A percentile compares a stretch with the other conserved stretches of the same genome.
Evolutionary conservation across 2,329 filamentous ascomycete genomes (phyloP).

Genomic region (Botrytis medusae): DNA sequence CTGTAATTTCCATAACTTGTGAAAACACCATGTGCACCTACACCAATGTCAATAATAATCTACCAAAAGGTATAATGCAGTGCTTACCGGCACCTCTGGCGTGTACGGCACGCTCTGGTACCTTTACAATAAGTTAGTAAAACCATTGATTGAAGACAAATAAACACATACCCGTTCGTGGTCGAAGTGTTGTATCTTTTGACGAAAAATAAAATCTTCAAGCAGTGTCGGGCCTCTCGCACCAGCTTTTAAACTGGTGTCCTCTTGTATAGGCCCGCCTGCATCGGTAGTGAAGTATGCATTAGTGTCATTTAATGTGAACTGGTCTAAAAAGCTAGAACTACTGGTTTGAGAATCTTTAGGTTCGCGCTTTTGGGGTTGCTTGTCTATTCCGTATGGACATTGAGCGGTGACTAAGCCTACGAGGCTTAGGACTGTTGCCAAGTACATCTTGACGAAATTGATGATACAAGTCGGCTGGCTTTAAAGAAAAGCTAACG

Average conservation of each 20-base stretch:
- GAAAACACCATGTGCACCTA: constrained; percentile 68
- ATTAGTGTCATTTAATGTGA: constrained; percentile 52
- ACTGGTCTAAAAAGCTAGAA: constrained; percentile 41
- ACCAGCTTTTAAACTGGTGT: constrained; percentile 65
- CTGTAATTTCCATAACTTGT: constrained; percentile 64
- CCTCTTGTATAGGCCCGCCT: constrained; percentile 66
- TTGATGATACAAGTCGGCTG: not conserved
- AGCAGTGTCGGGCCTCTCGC: constrained; percentile 65
- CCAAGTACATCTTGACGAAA: constrained; percentile 1
- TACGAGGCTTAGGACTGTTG: not conserved
- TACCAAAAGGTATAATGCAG: not conserved
- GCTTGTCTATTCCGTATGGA: not conserved
- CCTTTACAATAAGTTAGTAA: constrained; percentile 37
- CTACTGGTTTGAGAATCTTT: not conserved
- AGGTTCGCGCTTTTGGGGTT: not conserved
- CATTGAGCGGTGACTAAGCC: constrained; percentile 9
- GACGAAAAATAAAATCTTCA: constrained; percentile 71
- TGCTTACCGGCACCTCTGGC: constrained; percentile 49
- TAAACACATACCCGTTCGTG: constrained; percentile 60
- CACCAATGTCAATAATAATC: constrained; percentile 44
- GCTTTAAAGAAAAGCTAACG: not conserved
- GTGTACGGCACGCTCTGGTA: constrained; percentile 64
- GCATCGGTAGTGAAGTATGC: constrained; percentile 64
- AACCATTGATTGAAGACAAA: not conserved
- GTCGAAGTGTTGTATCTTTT: constrained; percentile 71